Conservation (phyloP, 1,139 yeast genomes). For the Sugiyamaella novakii region DNA sequence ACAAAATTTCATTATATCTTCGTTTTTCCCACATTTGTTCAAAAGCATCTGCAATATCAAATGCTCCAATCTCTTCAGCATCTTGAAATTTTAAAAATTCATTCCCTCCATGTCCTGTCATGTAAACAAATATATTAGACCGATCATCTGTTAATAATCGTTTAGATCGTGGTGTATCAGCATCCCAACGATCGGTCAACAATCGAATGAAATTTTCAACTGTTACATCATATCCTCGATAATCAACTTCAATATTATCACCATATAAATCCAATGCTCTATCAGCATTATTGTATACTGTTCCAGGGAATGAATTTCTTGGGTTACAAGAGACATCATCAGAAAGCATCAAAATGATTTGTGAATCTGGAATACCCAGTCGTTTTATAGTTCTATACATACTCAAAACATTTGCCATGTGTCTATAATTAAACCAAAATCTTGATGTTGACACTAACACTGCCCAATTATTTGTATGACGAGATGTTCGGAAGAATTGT, state of each 20-base stretch:
- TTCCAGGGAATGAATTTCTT: constrained; percentile 92
- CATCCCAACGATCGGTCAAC: constrained; percentile 93
- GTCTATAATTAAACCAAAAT: constrained; percentile 97
- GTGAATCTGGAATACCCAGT: constrained; percentile 96
- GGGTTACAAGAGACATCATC: constrained; percentile 98
- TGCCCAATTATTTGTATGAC: constrained; percentile 50
- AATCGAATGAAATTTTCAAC: constrained; percentile 92
- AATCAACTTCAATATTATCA: constrained; percentile 92
- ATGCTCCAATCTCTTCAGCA: constrained; percentile 94
- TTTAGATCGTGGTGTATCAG: constrained; percentile 89
- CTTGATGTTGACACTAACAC: constrained; percentile 93
- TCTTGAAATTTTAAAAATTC: constrained; percentile 97
- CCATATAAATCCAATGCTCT: constrained; percentile 95
- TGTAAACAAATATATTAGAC: constrained; percentile 87
- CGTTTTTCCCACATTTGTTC: constrained; percentile 96
- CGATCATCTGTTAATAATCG: constrained; percentile 89
- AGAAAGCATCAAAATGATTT: constrained; percentile 90
- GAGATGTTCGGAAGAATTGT: constrained; percentile 18
- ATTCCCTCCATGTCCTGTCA: constrained; percentile 99
- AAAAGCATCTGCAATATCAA: constrained; percentile 96
- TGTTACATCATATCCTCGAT: constrained; percentile 96
- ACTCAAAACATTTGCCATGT: constrained; percentile 94
- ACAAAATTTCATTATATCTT: constrained; percentile 90
- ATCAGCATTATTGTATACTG: constrained; percentile 92
- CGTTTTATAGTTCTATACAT: constrained; percentile 95